Conservation (phyloP, 257 asterid genomes). For the Ballota nigra region DNA sequence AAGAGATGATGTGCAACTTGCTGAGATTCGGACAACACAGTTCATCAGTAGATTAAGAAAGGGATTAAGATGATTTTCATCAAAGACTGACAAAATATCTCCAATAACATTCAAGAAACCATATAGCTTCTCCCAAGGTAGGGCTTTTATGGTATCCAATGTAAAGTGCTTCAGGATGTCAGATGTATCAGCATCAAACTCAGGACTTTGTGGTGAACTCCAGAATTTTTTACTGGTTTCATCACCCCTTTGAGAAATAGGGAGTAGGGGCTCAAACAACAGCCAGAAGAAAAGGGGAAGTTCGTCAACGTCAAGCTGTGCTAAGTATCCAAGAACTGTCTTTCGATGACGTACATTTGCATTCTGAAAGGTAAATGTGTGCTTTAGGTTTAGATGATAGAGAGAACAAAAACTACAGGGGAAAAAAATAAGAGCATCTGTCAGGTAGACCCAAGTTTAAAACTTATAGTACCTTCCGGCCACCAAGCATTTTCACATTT, state of each 20-base stretch:
- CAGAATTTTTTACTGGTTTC: slow-evolving; percentile 26
- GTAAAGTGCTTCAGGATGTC: slow-evolving; percentile 59
- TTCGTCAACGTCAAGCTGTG: slow-evolving; percentile 80
- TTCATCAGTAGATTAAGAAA: slow-evolving; percentile 74
- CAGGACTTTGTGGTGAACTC: slow-evolving; percentile 31
- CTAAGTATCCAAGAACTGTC: slow-evolving; percentile 81
- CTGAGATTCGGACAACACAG: slow-evolving; percentile 61
- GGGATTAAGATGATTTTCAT: slow-evolving; percentile 63
- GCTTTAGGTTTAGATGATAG: slow-evolving; percentile 16
- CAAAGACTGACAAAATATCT: slow-evolving; percentile 79
- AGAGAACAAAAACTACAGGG: not conserved
- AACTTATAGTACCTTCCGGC: slow-evolving; percentile 61
- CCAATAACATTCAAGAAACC: slow-evolving; percentile 82
- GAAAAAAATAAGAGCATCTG: not conserved
- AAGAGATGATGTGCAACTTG: slow-evolving; percentile 61
- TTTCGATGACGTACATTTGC: slow-evolving; percentile 66
- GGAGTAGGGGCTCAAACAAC: slow-evolving; percentile 60
- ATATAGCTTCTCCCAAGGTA: slow-evolving; percentile 76
- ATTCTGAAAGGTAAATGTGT: slow-evolving; percentile 45
- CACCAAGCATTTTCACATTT: slow-evolving; percentile 68
- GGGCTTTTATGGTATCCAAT: slow-evolving; percentile 38
- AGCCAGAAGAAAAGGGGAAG: slow-evolving; percentile 81
- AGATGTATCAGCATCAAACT: slow-evolving; percentile 38
- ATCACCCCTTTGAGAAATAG: slow-evolving; percentile 43
- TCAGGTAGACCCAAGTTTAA: not conserved